Conservation (phyloP, 2,329 filamentous ascomycete genomes). For the Cladosporium sp. region DNA sequence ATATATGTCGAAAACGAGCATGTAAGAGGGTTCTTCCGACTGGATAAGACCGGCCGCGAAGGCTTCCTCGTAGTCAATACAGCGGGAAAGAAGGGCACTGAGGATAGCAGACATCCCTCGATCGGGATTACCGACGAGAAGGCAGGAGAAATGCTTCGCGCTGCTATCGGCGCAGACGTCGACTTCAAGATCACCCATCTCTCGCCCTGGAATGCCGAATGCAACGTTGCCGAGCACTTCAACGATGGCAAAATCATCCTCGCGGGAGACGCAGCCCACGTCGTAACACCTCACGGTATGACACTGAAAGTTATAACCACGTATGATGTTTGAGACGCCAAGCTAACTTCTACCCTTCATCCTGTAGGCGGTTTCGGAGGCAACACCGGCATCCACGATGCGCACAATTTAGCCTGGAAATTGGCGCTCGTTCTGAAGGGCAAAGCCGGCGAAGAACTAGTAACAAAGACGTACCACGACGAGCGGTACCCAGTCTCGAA, state of each 20-base stretch:
- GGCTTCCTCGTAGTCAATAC: constrained; percentile 20
- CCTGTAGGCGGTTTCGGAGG: constrained; percentile 22
- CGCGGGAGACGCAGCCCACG: constrained; percentile 15
- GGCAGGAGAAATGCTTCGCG: constrained; percentile 14
- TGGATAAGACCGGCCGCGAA: constrained; percentile 18
- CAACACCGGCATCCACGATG: constrained; percentile 20
- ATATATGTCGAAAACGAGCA: constrained; percentile 21
- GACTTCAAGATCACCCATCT: constrained; percentile 17
- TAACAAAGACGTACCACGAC: constrained; percentile 13
- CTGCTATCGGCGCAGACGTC: constrained; percentile 18
- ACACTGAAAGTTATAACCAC: not conserved
- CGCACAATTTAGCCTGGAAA: constrained; percentile 15
- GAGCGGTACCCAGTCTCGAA: constrained; percentile 14
- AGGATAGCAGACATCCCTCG: constrained; percentile 16
- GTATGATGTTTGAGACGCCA: constrained; percentile 28
- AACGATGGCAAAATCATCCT: constrained; percentile 11
- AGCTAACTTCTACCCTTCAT: constrained; percentile 30
- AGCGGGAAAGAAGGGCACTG: constrained; percentile 17
- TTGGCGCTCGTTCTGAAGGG: constrained; percentile 14
- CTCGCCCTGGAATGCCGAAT: constrained; percentile 16
- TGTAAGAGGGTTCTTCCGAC: constrained; percentile 18
- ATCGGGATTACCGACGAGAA: constrained; percentile 15
- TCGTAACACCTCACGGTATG: constrained; percentile 5
- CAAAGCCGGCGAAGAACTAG: constrained; percentile 4
- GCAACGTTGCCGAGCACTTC: constrained; percentile 16